Evolutionary conservation across 768 basidiomycete genomes (phyloP), one percentile per base, ranked within the genome.

Genomic region (Tulasnella sp.): DNA sequence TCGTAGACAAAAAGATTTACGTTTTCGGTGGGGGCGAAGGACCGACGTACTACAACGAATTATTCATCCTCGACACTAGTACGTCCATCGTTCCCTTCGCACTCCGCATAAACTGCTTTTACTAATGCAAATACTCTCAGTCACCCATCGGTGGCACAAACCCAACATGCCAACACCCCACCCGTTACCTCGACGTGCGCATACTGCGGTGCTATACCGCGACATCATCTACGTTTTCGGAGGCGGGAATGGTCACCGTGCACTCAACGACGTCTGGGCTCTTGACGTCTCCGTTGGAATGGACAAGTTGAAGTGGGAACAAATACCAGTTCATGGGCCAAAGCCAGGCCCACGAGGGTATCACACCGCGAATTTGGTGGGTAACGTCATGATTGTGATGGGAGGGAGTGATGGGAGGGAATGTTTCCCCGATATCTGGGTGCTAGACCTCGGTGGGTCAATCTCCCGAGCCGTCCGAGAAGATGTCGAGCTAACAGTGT

Each of bases 391-490:
- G 90, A 84, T 98, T 62, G 83, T 98, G 36, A 83, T 94, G 35
- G 96, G 96, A 1, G 95, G 96, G 1, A 94, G 92, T 75, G 94
- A 97, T 78, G 94, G 94, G 3, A 86, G 86, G 71, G 90, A 92
- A 75, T 92, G 90, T 71, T 97, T 95, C 77, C 88, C 87, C 16
- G 93, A 97, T 77, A 86, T 98, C 0, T 95, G 92, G 88, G 88
- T 89, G 75, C 80, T 98, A 72, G 87, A 95, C 77, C 82, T 98
- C 32, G 88, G 95, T 96, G 78, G 73, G 88, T 83, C 26, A 40
- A 39, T 5, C 32, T 29, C 11, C 14, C 11, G 2, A n/a, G n/a
- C n/a, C n/a, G 67, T 19, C 41, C 2, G 16, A 19, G 5, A 19
- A 41, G n/a, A 5, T 29, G 11, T 44, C 36, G 11, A 16, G 16